Evolutionary conservation across 768 basidiomycete species (phyloP).

Genomic region (Gelatoporia subvermispora): DNA sequence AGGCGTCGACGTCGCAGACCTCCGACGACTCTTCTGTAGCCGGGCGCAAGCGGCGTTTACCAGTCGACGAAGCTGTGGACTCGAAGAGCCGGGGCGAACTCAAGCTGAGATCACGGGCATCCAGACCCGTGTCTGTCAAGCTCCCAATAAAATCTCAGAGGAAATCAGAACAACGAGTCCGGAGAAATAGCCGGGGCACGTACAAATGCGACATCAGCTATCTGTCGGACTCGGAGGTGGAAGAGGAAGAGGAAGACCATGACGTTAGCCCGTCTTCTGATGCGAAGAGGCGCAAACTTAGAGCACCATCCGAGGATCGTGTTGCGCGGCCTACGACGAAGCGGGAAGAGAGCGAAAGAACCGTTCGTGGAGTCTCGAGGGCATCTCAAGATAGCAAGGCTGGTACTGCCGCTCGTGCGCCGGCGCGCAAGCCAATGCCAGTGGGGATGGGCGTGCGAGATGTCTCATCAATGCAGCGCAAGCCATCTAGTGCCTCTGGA

Average conservation of each 20-base stretch:
- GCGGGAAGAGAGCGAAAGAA: conserved; percentile 4
- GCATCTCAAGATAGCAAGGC: neutral
- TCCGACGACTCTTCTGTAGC: conserved; percentile 18
- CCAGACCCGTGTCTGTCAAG: neutral
- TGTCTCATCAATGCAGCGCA: too few relatives aligned
- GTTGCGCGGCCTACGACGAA: conserved; percentile 4
- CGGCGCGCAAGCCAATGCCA: too few relatives aligned
- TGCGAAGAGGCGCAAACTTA: conserved; percentile 13
- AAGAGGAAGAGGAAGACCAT: neutral
- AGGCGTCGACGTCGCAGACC: conserved; percentile 13
- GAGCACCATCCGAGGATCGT: neutral
- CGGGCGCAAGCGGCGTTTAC: conserved; percentile 23
- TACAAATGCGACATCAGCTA: neutral
- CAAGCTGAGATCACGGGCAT: neutral
- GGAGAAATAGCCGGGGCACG: neutral
- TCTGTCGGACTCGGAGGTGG: neutral
- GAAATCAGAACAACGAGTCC: neutral
- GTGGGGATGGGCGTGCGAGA: too few relatives aligned
- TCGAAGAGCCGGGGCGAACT: neutral
- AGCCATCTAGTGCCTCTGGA: too few relatives aligned
- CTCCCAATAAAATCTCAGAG: neutral
- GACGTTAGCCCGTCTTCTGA: conserved; percentile 3
- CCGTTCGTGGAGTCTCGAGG: conserved; percentile 8
- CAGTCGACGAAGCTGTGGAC: neutral
- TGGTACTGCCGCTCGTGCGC: neutral